Percentiles rank a stretch among this genome's conserved stretches.
Conservation (phyloP, 1,139 yeast genomes). For the Groenewaldozyma sp. region DNA sequence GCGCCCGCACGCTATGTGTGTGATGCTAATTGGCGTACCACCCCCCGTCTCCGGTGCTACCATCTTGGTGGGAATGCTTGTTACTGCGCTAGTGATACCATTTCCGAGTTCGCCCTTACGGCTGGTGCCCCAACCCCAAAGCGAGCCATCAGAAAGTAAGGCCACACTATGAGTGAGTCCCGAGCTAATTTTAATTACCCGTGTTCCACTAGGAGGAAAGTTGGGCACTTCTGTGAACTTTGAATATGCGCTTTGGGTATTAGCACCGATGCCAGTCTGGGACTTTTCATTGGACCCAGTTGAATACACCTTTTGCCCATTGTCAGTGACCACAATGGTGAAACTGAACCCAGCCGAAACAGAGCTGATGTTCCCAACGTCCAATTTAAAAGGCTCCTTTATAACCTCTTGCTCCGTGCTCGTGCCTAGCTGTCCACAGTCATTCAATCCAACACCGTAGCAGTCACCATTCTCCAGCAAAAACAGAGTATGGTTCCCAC, state of each 20-base stretch:
- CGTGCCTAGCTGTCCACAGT: constrained; percentile 45
- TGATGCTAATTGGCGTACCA: constrained; percentile 5
- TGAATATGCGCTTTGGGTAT: neutral
- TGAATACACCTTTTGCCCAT: constrained; percentile 38
- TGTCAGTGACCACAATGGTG: constrained; percentile 41
- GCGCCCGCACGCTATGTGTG: constrained; percentile 27
- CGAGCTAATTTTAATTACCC: constrained; percentile 31
- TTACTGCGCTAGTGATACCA: neutral
- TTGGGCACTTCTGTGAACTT: constrained; percentile 8
- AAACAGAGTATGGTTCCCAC: constrained; percentile 81
- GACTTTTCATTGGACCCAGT: constrained; percentile 65
- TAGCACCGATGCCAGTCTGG: constrained; percentile 56
- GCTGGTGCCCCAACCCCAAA: constrained; percentile 79
- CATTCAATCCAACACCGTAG: constrained; percentile 53
- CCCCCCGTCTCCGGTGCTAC: constrained; percentile 15
- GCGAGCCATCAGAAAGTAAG: constrained; percentile 32
- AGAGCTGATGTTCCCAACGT: constrained; percentile 5
- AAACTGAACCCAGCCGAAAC: constrained; percentile 73
- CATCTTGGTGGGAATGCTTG: no score
- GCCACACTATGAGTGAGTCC: constrained; percentile 54
- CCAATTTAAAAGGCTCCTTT: constrained; percentile 8
- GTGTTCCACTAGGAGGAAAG: constrained; percentile 16
- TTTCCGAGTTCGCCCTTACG: constrained; percentile 60
- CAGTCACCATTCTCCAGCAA: constrained; percentile 45
- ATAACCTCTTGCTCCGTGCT: constrained; percentile 5